Conservation (phyloP, 441 rosid species). For the Macaranga tanarius region DNA sequence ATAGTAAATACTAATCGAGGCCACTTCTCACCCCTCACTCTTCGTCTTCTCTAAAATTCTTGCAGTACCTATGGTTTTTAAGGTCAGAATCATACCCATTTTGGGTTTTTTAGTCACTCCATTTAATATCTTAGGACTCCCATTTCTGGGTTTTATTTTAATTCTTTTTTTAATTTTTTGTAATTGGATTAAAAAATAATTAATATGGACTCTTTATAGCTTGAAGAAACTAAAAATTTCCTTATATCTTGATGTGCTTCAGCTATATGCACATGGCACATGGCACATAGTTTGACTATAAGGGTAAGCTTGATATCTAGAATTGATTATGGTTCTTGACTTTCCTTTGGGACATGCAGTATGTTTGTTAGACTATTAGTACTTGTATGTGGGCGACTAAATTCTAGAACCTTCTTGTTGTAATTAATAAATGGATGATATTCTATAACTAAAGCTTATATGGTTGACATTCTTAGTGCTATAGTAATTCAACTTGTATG, state of each 20-base stretch:
- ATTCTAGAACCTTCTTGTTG: neutral
- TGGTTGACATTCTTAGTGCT: neutral
- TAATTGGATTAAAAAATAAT: too few species aligned
- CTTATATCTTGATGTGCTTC: constrained; percentile 52
- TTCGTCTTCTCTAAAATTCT: constrained; percentile 98
- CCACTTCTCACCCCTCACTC: constrained; percentile 87
- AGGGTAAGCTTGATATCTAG: constrained; percentile 57
- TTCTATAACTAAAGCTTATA: neutral
- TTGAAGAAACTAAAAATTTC: constrained; percentile 71
- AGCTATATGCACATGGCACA: constrained; percentile 88
- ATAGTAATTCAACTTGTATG: constrained; percentile 6
- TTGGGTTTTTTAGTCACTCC: too few species aligned
- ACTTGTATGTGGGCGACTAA: neutral
- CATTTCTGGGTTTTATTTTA: too few species aligned
- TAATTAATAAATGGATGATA: neutral
- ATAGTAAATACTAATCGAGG: too few species aligned
- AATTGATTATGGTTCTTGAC: neutral
- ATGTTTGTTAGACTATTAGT: neutral
- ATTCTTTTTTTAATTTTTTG: too few species aligned
- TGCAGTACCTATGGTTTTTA: constrained; percentile 54
- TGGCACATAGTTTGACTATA: constrained; percentile 95
- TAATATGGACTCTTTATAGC: constrained; percentile 45
- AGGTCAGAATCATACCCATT: constrained; percentile 50
- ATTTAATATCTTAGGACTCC: too few species aligned
- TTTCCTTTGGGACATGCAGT: neutral